Base-by-base conservation (phyloP, 2,329 filamentous ascomycete species). In the Xylariaceae sp. region DNA sequence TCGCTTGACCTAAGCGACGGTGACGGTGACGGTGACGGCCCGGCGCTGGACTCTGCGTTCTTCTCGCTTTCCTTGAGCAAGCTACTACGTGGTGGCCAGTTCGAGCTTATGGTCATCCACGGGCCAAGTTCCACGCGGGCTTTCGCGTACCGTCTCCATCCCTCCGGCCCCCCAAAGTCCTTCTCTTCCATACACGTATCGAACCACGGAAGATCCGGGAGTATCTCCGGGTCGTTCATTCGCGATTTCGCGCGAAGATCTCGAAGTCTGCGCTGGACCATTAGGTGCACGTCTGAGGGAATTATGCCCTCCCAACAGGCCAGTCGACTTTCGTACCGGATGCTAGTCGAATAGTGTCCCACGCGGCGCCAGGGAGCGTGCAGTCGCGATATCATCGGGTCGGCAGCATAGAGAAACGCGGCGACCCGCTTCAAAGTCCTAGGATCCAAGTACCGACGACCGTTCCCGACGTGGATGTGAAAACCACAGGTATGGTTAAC, bases 391-490 rank as follows among this genome's bases (percentile, higher is more conserved):
- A 74, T 49, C 27, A 70, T 51, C 1, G 69, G 70, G 45, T 73
- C 71, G 6, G 69, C 67, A 3, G 70, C 70, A 68, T 67, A 73
- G 5, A 69, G 53, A 19, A 73, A 65, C 4, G 65, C 66, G 2
- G 63, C 70, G 7, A 68, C 54, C 30, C 69, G 67, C 9, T 68
- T 66, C 9, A 70, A 30, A 0, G 64, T 61, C 8, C 61, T 56
- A 7, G 67, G 45, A 11, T 67, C 60, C 48, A 73, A 67, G 47
- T 59, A 63, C n/a, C 62, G 54, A 11, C 35, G 51, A 0, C 72
- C 72, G 47, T 68, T 68, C 4, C 70, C 72, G 3, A 74, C 61
- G 47, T 74, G 70, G 11, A 74, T 68, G 48, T 72, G 70, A 26
- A 74, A 60, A 6, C 70, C 71, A 31, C 68, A 70, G 1, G 62